Conservation (phyloP, 2,329 filamentous ascomycete species). For the Zymoseptoria crescenta region DNA sequence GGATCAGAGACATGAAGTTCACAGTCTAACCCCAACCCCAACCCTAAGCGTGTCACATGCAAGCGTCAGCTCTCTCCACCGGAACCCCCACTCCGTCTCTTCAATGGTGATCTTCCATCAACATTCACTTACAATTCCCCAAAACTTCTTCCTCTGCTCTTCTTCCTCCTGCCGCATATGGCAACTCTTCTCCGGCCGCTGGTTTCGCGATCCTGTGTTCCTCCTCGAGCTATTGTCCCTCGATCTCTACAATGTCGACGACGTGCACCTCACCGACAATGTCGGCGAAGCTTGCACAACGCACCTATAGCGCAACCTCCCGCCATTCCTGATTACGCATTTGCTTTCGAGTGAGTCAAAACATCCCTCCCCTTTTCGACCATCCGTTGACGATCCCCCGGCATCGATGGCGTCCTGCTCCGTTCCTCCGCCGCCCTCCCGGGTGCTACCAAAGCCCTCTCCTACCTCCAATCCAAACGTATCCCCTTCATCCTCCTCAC, state of each 20-base stretch:
- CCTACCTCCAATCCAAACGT: conserved; percentile 61
- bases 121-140: not conserved
- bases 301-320: not conserved
- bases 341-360: conserved; percentile 47
- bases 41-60: not conserved
- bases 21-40: too few species aligned
- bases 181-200: not conserved
- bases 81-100: not conserved
- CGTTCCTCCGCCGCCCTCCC: conserved; percentile 72
- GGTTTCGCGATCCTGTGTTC: not conserved
- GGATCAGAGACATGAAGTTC: too few species aligned
- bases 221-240: not conserved
- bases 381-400: conserved; percentile 34
- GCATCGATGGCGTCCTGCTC: conserved; percentile 91
- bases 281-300: not conserved
- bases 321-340: conserved; percentile 41
- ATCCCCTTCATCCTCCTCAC: conserved; percentile 93
- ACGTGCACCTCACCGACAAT: not conserved
- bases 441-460: conserved; percentile 65
- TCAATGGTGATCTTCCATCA: not conserved
- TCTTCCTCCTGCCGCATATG: not conserved
- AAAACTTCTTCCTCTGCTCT: not conserved
- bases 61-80: not conserved
- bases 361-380: not conserved
- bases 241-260: not conserved